Evolutionary conservation across 2,329 filamentous ascomycete genomes (phyloP), one percentile per base, ranked within the genome.

Genomic region (Alternaria incomplexa): DNA sequence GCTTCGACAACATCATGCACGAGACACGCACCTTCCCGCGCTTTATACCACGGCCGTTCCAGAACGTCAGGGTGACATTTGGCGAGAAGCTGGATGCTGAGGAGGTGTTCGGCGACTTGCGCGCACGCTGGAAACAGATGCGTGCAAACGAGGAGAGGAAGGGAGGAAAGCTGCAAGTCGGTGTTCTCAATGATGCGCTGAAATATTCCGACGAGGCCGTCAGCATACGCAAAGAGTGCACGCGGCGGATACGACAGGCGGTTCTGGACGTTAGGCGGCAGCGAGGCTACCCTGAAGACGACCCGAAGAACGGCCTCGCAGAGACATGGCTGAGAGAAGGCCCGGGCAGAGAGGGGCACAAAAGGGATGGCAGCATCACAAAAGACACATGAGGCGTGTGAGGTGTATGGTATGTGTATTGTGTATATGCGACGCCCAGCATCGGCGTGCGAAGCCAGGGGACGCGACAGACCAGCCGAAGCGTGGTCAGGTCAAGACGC

Each of bases 1-100:
- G 96, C 26, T 91, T 92, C 15, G 91, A 97, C 76, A 82, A 91
- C 62, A 85, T 97, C 70, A 97, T 98, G 95, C 87, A 92, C 73
- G 95, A 98, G 80, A 86, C 89, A 61, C 87, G 96, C 48, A 82
- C 81, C 3, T 97, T 90, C 72, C 96, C 95, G 1, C 88, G 93
- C 12, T 96, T 93, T 73, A 72, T 97, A 13, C 96, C 96, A 1
- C 87, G 95, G 4, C 81, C 89, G 11, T 89, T 91, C 55, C 90
- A 92, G 69, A 86, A 85, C 7, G 84, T 97, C 54, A 87, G 85
- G 51, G 84, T 97, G 54, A 90, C 89, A 2, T 94, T 97, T 78
- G 96, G 96, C 22, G 89, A 95, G 61, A 87, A 87, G 15, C 84
- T 96, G 1, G 90, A 96, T 73, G 85, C 86, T 1, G 92, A 96